Base-by-base conservation (phyloP, 345 rosid genomes). In the Boechera divaricarpa region DNA sequence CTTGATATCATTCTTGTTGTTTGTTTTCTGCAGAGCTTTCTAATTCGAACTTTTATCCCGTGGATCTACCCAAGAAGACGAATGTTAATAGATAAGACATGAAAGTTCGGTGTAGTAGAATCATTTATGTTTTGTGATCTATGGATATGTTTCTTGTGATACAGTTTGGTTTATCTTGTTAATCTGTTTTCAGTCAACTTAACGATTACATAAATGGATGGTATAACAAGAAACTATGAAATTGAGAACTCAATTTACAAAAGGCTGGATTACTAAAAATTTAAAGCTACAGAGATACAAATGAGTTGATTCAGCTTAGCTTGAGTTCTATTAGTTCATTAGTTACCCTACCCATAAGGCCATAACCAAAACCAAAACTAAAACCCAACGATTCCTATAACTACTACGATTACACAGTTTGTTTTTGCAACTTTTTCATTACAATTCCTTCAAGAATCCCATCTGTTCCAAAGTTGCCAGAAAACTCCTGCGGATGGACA, bases 401-500 rank as follows among this genome's bases (percentile, higher is more conserved):
- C 65, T 10, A 60, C n/a, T 10, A 59, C 4, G 31, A 2, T 39
- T 61, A 38, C 21, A 65, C 63, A 58, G 24, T 9, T 36, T 51
- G 73, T 6, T 72, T 51, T 56, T 32, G 42, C 57, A 24, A 41
- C 16, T 51, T 73, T 68, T 87, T 89, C 88, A 76, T 81, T 47
- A 89, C 90, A 24, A 81, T 77, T 7, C 87, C 91, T 79, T 85
- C 87, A 1, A 89, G 75, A 67, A 89, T 82, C 12, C 88, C 90
- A 73, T 86, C 86, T 0, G 59, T 78, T n/a, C 86, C 86, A 69
- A 87, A 86, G 74, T 56, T 73, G 36, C 88, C 86, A 4, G 75
- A 45, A 66, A 89, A 83, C 59, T 83, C 83, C 2, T 81, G 79
- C 10, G 81, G 83, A 78, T 77, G 55, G 73, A 87, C 91, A 15